Base-by-base conservation (phyloP, 805 yeast genomes). In the Ogataea nonfermentans region DNA sequence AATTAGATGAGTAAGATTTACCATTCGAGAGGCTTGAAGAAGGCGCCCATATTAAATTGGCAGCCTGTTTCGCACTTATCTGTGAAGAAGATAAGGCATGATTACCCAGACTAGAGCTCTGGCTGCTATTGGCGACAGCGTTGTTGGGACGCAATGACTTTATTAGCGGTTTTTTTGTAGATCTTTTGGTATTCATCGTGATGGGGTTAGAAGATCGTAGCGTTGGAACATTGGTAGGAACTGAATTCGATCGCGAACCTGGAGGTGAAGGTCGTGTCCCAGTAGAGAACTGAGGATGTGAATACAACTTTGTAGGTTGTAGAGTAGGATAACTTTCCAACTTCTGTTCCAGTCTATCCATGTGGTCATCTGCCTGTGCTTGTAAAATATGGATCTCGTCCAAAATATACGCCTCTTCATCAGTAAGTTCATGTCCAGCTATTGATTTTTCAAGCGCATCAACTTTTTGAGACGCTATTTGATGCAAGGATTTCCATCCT, bases 401-500 rank as follows among this genome's bases (percentile, higher is more conserved):
- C 24, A 65, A 49, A 7, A 75, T 51, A 46, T 68, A 64, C 3
- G 63, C 39, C 46, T 76, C 81, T 42, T 76, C 80, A 3, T 66
- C 68, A 0, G 73, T 52, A 51, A 75, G 37, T 44, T 47, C 42
- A 40, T 37, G 52, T 44, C 49, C 61, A 44, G 22, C 55, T 55
- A 53, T 56, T 57, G 44, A 59, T 58, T 74, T 63, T 53, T 81
- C 71, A 49, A 83, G 49, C 38, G 57, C 44, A 14, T 80, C 85
- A 29, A 81, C 61, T 49, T 76, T 76, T 54, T 67, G 75, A 33
- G 77, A 67, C 2, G 80, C 68, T 33, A 75, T 72, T 2, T 84
- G 78, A 46, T 80, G 86, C n/a, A 84, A 61, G 2, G 79, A 67
- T 48, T 79, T 82, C 90, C 91, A 83, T 2, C 90, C 90, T 43